Evolutionary conservation across 495 filamentous ascomycete genomes (phyloP), one percentile per base, ranked within the genome.

Genomic region (Penicillium desertorum): DNA sequence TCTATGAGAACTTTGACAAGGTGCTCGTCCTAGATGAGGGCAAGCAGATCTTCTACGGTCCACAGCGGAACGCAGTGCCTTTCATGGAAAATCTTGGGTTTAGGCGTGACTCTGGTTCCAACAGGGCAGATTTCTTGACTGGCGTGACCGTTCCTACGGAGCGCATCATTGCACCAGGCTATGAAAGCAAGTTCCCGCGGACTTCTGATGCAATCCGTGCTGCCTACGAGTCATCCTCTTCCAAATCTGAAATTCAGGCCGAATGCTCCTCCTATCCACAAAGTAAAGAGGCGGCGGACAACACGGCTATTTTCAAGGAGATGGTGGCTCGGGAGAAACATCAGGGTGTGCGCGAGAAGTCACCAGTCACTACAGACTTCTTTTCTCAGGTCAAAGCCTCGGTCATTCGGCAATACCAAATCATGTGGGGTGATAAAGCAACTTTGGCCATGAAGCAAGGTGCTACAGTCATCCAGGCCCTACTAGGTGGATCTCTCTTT

Each of bases 61-160:
- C 78, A 0, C 73, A 73, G 3, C 69, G 77, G 3, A 66, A 75
- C 16, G 86, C 86, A 5, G 78, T 81, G 32, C 60, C 74, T 25
- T 89, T 84, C 62, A 88, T 89, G 56, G 70, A 76, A 42, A 68
- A 75, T 1, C 78, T 85, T 68, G 85, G 85, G 4, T 87, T 74
- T 81, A 81, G 59, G 72, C 80, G 62, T 63, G 82, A 61, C 10
- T 12, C 30, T 12, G 30, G 73, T 80, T 73, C 88, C 75, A 1
- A 86, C 80, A 5, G 80, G 30, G 30, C 83, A 30, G 88, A 90
- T 64, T 90, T 89, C 11, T 77, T 91, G 64, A 89, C 86, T 9
- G 85, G 84, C 42, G 30, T 32, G 30, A 32, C 30, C 9, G 30
- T 32, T 32, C 78, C 84, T 4, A 67, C 75, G 5, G 84, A 89